Conservation (phyloP, 1,284 basidiomycete genomes). For the Volvariella surrecta region DNA sequence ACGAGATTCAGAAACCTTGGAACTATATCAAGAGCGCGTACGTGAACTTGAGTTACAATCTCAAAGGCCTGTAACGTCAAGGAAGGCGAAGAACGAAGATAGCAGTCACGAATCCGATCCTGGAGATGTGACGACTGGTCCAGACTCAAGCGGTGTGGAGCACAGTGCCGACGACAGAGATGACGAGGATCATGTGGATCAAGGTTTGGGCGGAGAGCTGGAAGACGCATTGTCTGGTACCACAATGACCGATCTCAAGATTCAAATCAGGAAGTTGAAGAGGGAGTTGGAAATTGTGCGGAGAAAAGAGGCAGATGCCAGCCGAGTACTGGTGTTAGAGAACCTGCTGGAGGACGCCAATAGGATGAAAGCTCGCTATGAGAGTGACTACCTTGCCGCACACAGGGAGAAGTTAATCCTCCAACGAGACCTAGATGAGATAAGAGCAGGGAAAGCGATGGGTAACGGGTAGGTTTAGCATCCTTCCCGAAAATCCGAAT, state of each 20-base stretch:
- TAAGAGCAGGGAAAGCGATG: constrained; percentile 74
- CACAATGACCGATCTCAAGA: constrained; percentile 87
- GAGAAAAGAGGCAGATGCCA: constrained; percentile 70
- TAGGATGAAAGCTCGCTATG: constrained; percentile 83
- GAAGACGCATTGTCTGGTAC: constrained; percentile 78
- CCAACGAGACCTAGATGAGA: constrained; percentile 81
- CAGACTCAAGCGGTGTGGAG: constrained; percentile 33
- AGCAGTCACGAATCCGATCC: constrained; percentile 9
- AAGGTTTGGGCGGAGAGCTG: constrained; percentile 77
- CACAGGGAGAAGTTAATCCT: constrained; percentile 80
- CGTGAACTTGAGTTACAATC: constrained; percentile 77
- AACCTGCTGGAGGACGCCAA: constrained; percentile 88
- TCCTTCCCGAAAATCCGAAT: constrained; percentile 3
- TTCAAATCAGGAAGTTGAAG: constrained; percentile 78
- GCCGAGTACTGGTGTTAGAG: constrained; percentile 76
- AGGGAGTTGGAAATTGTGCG: constrained; percentile 71
- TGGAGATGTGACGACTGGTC: constrained; percentile 9
- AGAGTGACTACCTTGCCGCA: constrained; percentile 79
- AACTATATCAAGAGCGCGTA: constrained; percentile 87
- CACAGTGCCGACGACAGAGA: constrained; percentile 60
- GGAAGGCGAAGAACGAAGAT: constrained; percentile 13
- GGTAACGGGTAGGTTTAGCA: constrained; percentile 64
- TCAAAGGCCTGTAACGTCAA: constrained; percentile 28
- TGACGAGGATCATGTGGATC: constrained; percentile 35
- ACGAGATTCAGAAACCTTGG: constrained; percentile 79